Percentiles rank a stretch among this genome's conserved stretches.
Evolutionary conservation across 1,284 basidiomycete genomes (phyloP).

Genomic region (Puccinia polysora): DNA sequence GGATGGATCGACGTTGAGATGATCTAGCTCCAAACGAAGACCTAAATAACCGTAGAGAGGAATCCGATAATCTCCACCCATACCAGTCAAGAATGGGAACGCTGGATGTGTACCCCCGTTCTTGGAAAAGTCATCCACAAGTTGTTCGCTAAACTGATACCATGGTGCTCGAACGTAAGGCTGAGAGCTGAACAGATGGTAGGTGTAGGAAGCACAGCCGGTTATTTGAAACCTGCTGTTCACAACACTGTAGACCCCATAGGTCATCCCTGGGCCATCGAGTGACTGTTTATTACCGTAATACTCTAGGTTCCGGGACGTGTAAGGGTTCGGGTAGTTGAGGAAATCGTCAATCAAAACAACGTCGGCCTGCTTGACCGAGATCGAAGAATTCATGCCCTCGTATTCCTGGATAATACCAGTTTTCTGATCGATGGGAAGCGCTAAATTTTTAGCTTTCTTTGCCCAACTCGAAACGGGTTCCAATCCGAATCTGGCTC

Average conservation of each 20-base stretch:
- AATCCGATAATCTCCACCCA: slow-evolving; percentile 47
- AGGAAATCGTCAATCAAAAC: slow-evolving; percentile 49
- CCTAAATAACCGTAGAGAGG: slow-evolving; percentile 11
- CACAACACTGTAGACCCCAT: slow-evolving; percentile 47
- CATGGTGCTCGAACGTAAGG: slow-evolving; percentile 49
- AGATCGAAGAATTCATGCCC: slow-evolving; percentile 47
- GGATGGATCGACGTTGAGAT: not conserved
- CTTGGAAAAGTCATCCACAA: slow-evolving; percentile 45
- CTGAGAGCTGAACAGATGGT: slow-evolving; percentile 46
- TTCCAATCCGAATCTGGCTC: slow-evolving; percentile 19
- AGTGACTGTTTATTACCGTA: slow-evolving; percentile 46
- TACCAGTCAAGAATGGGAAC: slow-evolving; percentile 50
- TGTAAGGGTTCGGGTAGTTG: slow-evolving; percentile 45
- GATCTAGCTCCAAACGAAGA: slow-evolving; percentile 29
- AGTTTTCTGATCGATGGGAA: slow-evolving; percentile 36
- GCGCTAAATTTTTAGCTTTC: slow-evolving; percentile 45
- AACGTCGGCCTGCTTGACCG: slow-evolving; percentile 51
- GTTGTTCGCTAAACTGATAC: slow-evolving; percentile 50
- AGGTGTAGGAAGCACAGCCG: slow-evolving; percentile 49
- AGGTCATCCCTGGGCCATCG: slow-evolving; percentile 50
- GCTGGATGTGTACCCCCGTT: slow-evolving; percentile 49
- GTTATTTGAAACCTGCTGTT: slow-evolving; percentile 45
- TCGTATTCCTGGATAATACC: slow-evolving; percentile 49
- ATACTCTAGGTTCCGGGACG: slow-evolving; percentile 47
- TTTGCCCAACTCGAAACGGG: slow-evolving; percentile 46